These are phyloP conservation scores for Volvox reticuliferus DNA, from an alignment of 139 green algal species.

Conservation along the genomic window DNA sequence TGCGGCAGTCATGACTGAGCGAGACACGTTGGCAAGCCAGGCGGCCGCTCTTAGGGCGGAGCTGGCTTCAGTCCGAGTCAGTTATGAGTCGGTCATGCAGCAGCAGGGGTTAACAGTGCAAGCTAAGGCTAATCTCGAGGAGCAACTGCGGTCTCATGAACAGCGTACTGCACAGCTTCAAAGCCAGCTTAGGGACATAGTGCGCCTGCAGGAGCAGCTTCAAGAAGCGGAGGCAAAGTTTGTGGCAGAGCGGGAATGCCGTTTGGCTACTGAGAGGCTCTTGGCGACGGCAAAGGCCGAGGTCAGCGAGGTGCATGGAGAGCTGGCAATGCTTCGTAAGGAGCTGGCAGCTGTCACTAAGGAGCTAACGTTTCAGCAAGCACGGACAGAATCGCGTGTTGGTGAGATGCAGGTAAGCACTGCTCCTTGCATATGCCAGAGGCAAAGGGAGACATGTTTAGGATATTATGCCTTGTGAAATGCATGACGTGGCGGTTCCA, in stretches of 20 bases:
- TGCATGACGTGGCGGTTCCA: too few species aligned
- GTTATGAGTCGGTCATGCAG: neutral
- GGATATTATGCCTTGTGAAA: too few species aligned
- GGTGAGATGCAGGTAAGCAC: slow-evolving; percentile 32
- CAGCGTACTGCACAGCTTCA: neutral
- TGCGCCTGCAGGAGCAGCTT: neutral
- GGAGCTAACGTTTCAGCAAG: slow-evolving; percentile 20
- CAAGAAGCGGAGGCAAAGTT: neutral
- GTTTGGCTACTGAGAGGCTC: neutral
- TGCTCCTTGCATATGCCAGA: too few species aligned
- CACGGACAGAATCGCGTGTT: neutral
- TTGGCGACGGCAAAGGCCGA: neutral
- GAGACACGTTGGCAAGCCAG: neutral
- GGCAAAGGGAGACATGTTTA: too few species aligned
- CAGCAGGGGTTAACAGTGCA: neutral
- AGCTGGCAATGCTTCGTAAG: slow-evolving; percentile 16
- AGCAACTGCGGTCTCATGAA: slow-evolving; percentile 17
- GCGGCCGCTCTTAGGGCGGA: neutral
- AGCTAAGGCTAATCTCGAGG: neutral
- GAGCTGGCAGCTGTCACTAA: slow-evolving; percentile 22
- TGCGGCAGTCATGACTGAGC: slow-evolving; percentile 18
- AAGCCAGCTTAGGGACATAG: neutral
- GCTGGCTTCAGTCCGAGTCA: neutral
- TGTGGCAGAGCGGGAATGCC: neutral
- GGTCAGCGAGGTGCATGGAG: slow-evolving; percentile 14